A percentile compares a stretch with the other conserved stretches of the same genome.
Evolutionary conservation across 2,329 filamentous ascomycete species (phyloP).

Genomic region (Fusarium buxicola): DNA sequence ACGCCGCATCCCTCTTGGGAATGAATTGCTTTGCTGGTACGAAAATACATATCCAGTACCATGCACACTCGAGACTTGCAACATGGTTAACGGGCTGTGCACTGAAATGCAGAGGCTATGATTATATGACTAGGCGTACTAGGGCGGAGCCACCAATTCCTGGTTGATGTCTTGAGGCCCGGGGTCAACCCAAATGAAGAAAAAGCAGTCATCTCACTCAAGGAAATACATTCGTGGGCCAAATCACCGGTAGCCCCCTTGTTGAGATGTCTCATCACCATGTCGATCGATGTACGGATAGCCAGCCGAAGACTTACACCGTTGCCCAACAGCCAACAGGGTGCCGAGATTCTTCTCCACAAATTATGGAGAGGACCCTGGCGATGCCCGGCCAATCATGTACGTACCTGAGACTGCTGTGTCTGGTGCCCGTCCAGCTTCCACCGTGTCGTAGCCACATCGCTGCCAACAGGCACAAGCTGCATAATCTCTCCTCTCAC

Average conservation of each 20-base stretch:
- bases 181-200: no score
- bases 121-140: not conserved
- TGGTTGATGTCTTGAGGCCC: not conserved
- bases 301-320: slow-evolving; percentile 8
- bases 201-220: no score
- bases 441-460: slow-evolving; percentile 39
- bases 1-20: not conserved
- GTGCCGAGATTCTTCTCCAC: slow-evolving; percentile 29
- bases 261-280: not conserved
- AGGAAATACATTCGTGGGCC: not conserved
- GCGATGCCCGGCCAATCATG: slow-evolving; percentile 36
- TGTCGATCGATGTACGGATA: not conserved
- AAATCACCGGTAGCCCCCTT: no score
- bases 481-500: slow-evolving; percentile 20
- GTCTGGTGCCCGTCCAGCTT: slow-evolving; percentile 17
- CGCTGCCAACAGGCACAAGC: slow-evolving; percentile 25
- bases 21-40: not conserved
- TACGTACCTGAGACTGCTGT: slow-evolving; percentile 6
- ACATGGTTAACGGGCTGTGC: not conserved
- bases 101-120: not conserved
- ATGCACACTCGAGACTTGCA: not conserved
- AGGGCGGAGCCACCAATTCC: slow-evolving; percentile 1
- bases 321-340: slow-evolving; percentile 10
- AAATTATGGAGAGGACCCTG: slow-evolving; percentile 11
- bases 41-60: not conserved